Percentiles rank a stretch among this genome's conserved stretches.
Evolutionary conservation across 2,329 filamentous ascomycete genomes (phyloP).

Genomic region (Paecilomyces sp.): DNA sequence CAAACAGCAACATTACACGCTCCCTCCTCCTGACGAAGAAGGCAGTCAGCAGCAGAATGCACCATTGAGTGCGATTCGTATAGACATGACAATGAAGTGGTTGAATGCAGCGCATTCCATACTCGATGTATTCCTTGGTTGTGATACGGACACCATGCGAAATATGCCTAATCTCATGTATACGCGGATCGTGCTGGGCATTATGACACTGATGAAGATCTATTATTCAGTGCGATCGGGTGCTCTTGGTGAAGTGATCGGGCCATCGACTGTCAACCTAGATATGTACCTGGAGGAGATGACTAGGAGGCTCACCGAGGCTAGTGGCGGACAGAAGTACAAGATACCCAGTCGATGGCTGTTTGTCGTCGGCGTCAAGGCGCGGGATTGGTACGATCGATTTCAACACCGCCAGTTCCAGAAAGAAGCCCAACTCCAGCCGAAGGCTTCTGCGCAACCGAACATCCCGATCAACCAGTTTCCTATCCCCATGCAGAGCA

Average conservation of each 20-base stretch:
- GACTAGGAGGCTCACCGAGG: constrained; percentile 22
- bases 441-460: not conserved
- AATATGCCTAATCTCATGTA: constrained; percentile 27
- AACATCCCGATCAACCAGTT: not conserved
- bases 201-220: constrained; percentile 29
- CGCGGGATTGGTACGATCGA: constrained; percentile 25
- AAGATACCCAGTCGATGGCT: constrained; percentile 27
- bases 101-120: constrained; percentile 28
- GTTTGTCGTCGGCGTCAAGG: constrained; percentile 22
- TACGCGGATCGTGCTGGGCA: constrained; percentile 21
- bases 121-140: constrained; percentile 23
- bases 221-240: constrained; percentile 24
- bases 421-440: constrained; percentile 3
- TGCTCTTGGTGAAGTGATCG: constrained; percentile 23
- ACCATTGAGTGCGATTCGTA: constrained; percentile 24
- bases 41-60: constrained; percentile 4
- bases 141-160: constrained; percentile 25
- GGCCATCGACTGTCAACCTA: constrained; percentile 20
- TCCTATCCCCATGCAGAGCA: not conserved
- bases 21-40: constrained; percentile 20
- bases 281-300: constrained; percentile 24
- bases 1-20: constrained; percentile 24
- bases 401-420: constrained; percentile 17
- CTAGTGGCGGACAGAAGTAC: constrained; percentile 24
- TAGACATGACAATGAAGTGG: constrained; percentile 31